Percentiles rank a stretch among this genome's conserved stretches.
Conservation (phyloP, 768 basidiomycete species). For the Rossbeevera mucosa region DNA sequence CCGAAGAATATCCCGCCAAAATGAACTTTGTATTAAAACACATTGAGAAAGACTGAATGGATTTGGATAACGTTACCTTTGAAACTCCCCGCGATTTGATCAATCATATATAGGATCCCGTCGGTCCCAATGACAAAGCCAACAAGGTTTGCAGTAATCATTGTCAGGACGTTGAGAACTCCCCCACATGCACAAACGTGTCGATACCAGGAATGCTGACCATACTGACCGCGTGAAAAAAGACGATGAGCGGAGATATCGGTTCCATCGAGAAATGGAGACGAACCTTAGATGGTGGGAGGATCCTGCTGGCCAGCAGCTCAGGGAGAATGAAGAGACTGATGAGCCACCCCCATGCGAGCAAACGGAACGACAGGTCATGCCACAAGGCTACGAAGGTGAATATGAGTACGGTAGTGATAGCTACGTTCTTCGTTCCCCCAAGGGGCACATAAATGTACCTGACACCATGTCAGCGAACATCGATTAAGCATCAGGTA, state of each 20-base stretch:
- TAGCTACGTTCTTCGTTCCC: conserved; percentile 50
- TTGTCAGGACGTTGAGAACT: conserved; percentile 77
- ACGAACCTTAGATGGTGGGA: conserved; percentile 62
- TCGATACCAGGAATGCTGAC: conserved; percentile 69
- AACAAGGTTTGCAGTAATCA: conserved; percentile 91
- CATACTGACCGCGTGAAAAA: conserved; percentile 49
- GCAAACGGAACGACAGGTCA: conserved; percentile 78
- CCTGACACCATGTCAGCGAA: conserved; percentile 36
- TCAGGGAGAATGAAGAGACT: conserved; percentile 89
- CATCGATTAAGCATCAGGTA: not conserved
- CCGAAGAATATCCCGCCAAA: not conserved
- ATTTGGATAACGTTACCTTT: conserved; percentile 44
- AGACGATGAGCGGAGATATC: not conserved
- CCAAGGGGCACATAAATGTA: conserved; percentile 95
- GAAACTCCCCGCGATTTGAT: conserved; percentile 57
- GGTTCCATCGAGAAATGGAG: not conserved
- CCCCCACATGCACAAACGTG: conserved; percentile 81
- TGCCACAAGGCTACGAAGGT: conserved; percentile 99
- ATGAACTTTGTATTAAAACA: not conserved
- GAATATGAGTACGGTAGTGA: conserved; percentile 78
- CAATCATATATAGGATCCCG: conserved; percentile 63
- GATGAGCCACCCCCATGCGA: conserved; percentile 97
- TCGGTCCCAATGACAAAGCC: conserved; percentile 92
- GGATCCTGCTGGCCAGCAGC: conserved; percentile 51
- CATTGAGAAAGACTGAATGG: not conserved